phyloP scores from a whole-genome alignment of 2,329 filamentous ascomycete genomes.

The Rutstroemia sp. region DNA sequence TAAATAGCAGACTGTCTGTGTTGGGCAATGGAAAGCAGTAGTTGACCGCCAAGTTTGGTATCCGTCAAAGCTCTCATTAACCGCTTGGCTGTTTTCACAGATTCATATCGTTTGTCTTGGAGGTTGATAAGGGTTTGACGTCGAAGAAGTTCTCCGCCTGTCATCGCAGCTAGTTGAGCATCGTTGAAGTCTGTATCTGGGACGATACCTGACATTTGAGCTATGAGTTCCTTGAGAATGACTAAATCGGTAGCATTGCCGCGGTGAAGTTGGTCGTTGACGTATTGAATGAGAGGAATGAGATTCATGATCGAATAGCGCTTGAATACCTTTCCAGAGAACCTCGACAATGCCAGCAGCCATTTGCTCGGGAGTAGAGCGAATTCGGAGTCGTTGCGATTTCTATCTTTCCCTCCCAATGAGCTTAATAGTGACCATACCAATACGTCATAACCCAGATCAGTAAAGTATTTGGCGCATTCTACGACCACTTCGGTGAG shows the following conservation, averaged over 20 bases:
- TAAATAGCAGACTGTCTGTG: constrained; percentile 84
- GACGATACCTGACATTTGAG: constrained; percentile 89
- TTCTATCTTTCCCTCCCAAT: constrained; percentile 54
- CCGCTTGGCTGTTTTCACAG: constrained; percentile 65
- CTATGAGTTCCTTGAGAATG: constrained; percentile 82
- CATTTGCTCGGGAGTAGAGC: constrained; percentile 77
- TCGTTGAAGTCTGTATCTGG: constrained; percentile 85
- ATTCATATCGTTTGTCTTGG: constrained; percentile 74
- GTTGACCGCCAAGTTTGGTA: constrained; percentile 68
- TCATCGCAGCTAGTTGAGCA: constrained; percentile 78
- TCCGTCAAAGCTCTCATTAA: constrained; percentile 74
- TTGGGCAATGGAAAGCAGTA: constrained; percentile 86
- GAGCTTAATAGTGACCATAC: constrained; percentile 86
- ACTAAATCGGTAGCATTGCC: constrained; percentile 88
- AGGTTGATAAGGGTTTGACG: constrained; percentile 73
- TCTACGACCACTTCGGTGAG: constrained; percentile 92
- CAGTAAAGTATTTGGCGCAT: constrained; percentile 88
- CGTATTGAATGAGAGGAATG: constrained; percentile 80
- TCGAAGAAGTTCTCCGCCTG: constrained; percentile 72
- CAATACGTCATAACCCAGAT: constrained; percentile 85
- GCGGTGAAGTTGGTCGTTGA: constrained; percentile 71
- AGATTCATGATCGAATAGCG: constrained; percentile 79
- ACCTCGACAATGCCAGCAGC: constrained; percentile 84
- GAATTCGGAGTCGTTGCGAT: constrained; percentile 54
- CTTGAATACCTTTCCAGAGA: constrained; percentile 84